Base-by-base conservation (phyloP, 139 green algal genomes). In the Gonium pectorale region DNA sequence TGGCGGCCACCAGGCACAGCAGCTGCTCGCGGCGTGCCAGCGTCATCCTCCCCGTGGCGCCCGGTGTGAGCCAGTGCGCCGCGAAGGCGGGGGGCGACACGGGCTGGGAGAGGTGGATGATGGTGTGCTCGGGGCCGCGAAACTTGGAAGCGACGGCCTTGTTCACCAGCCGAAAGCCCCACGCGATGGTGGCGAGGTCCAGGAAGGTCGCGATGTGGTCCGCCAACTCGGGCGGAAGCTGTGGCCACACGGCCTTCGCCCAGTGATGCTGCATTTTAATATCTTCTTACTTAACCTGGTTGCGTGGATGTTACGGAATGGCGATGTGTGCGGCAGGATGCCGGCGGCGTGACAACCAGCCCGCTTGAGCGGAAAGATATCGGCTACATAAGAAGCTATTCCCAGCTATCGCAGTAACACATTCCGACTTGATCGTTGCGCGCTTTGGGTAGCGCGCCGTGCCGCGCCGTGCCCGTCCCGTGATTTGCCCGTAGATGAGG, bases 191-290 rank as follows among this genome's bases (percentile, higher is more conserved):
- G 41, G 56, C 56, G 31, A 41, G 31, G 2, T n/a, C 41, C 67
- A 75, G 29, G 27, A 75, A 38, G 41, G 7, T n/a, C 37, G 41
- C 41, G 67, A 75, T 56, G 67, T 22, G 29, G 31, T 29, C n/a
- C n/a, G 31, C n/a, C 4, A 68, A 19, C n/a, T 68, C 62, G 11
- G 62, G 66, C 37, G 35, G 66, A 33, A 51, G 37, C 37, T 51
- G 35, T n/a, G 66, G 37, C 66, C 66, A 51, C 66, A 77, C 68
- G 8, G 60, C 68, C 26, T 77, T 41, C n/a, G n/a, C n/a, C n/a
- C n/a, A n/a, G n/a, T n/a, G n/a, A n/a, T n/a, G n/a, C n/a, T n/a
- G n/a, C n/a, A n/a, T n/a, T n/a, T n/a, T n/a, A n/a, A n/a, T n/a
- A n/a, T n/a, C n/a, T n/a, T n/a, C n/a, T n/a, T n/a, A n/a, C n/a